Percentiles rank a stretch among this genome's conserved stretches.
These are phyloP conservation scores for Monosporascus ibericus DNA, from an alignment of 2,329 filamentous ascomycete species.

Conservation along the genomic window DNA sequence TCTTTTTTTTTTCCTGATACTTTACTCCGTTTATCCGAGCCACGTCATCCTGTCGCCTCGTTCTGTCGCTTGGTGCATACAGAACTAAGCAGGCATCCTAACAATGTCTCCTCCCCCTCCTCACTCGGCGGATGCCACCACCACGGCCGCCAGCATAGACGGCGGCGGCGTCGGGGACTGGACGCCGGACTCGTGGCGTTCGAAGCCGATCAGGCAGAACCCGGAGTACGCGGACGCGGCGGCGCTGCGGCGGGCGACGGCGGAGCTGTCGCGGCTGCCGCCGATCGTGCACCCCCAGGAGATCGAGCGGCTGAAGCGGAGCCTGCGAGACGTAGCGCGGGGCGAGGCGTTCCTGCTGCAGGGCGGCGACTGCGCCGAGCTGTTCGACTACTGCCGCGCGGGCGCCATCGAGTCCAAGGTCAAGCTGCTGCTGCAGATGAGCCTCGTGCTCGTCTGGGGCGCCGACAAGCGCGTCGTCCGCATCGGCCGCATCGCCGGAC, in stretches of 20 bases:
- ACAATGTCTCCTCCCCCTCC: too few relatives aligned
- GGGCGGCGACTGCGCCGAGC: conserved; percentile 93
- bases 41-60: too few relatives aligned
- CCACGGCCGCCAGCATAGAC: neutral
- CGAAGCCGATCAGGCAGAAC: conserved; percentile 72
- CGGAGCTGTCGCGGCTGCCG: conserved; percentile 63
- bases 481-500: conserved; percentile 92
- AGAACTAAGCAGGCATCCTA: too few relatives aligned
- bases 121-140: too few relatives aligned
- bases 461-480: conserved; percentile 75
- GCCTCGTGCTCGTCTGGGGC: conserved; percentile 89
- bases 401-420: conserved; percentile 91
- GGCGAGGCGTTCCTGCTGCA: conserved; percentile 92
- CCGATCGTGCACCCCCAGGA: conserved; percentile 75
- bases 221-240: conserved; percentile 61
- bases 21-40: conserved; percentile 1
- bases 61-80: too few relatives aligned
- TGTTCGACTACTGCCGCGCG: conserved; percentile 94
- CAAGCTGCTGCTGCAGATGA: conserved; percentile 96
- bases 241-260: conserved; percentile 52
- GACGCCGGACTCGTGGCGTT: conserved; percentile 64
- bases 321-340: conserved; percentile 76
- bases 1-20: conserved; percentile 14
- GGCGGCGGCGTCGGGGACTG: conserved; percentile 29
- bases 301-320: conserved; percentile 72